Evolutionary conservation across 345 rosid genomes (phyloP).

Genomic region (Salix suchowensis): DNA sequence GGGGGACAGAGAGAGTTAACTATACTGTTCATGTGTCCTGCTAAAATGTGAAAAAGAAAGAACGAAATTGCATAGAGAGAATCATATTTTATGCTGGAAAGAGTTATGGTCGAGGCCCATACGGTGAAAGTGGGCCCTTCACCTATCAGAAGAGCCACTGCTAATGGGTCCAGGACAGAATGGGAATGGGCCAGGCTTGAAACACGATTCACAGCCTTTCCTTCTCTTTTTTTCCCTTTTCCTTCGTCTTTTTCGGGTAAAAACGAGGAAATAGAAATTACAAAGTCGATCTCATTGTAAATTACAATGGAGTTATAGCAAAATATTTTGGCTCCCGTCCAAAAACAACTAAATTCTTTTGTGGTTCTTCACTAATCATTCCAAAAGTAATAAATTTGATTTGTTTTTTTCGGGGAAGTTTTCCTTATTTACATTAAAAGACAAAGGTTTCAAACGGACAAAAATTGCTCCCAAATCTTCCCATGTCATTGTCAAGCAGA

Average conservation of each 20-base stretch:
- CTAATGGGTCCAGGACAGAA: too few species aligned
- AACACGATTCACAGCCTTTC: not conserved
- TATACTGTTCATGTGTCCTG: not conserved
- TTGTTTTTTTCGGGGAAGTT: not conserved
- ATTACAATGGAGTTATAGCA: too few species aligned
- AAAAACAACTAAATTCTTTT: not conserved
- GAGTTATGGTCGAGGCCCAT: not conserved
- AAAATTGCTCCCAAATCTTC: constrained; percentile 7
- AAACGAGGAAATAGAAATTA: too few species aligned
- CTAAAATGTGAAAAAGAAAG: not conserved
- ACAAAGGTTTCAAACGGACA: not conserved
- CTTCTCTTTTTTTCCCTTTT: too few species aligned
- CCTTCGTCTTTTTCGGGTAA: too few species aligned
- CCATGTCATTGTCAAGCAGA: constrained; percentile 27
- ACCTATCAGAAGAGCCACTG: too few species aligned
- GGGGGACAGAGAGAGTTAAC: too few species aligned
- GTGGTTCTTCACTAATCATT: not conserved
- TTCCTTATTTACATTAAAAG: not conserved
- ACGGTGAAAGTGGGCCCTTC: not conserved
- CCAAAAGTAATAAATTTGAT: not conserved
- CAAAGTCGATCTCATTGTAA: too few species aligned
- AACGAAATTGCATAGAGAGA: not conserved
- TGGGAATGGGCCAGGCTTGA: not conserved
- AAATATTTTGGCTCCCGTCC: not conserved
- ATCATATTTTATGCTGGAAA: not conserved